Percentiles rank a stretch among this genome's conserved stretches.
phyloP scores from a whole-genome alignment of 768 basidiomycete species.

The Lentinula detonsa region DNA sequence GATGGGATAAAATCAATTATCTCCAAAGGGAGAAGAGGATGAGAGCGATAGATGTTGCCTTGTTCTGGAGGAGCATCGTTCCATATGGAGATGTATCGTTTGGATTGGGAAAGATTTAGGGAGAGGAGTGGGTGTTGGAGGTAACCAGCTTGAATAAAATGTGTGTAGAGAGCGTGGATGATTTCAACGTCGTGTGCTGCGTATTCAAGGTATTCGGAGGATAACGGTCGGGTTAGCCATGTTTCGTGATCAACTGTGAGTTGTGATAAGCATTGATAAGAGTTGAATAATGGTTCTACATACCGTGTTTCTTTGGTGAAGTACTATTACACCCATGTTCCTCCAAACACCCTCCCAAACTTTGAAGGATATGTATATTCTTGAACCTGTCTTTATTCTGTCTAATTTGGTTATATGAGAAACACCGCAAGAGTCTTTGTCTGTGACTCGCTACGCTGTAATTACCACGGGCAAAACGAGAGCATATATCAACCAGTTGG shows the following conservation, averaged over 20 bases:
- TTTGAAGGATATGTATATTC: slow-evolving; percentile 27
- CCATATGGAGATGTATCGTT: background rate
- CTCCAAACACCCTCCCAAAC: slow-evolving; percentile 27
- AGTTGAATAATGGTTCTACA: background rate
- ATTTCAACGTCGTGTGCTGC: slow-evolving; percentile 37
- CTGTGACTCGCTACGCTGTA: slow-evolving; percentile 18
- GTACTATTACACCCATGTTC: background rate
- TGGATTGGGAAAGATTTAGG: background rate
- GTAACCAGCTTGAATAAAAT: slow-evolving; percentile 17
- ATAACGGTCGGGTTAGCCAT: slow-evolving; percentile 33
- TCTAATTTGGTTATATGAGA: background rate
- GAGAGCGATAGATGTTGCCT: background rate
- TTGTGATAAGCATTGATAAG: background rate
- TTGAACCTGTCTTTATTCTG: slow-evolving; percentile 11
- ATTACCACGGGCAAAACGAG: slow-evolving; percentile 17
- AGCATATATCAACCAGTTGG: slow-evolving; percentile 32
- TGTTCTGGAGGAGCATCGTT: background rate
- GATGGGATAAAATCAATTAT: background rate
- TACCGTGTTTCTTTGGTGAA: background rate
- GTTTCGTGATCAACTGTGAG: slow-evolving; percentile 8
- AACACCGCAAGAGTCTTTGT: background rate
- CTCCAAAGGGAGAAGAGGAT: background rate
- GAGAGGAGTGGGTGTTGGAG: background rate
- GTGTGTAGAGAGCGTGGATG: slow-evolving; percentile 27
- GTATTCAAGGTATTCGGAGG: slow-evolving; percentile 28